These are phyloP conservation scores for Yamadazyma friedrichii DNA, from an alignment of 1,139 yeast genomes.

Conservation along the genomic window DNA sequence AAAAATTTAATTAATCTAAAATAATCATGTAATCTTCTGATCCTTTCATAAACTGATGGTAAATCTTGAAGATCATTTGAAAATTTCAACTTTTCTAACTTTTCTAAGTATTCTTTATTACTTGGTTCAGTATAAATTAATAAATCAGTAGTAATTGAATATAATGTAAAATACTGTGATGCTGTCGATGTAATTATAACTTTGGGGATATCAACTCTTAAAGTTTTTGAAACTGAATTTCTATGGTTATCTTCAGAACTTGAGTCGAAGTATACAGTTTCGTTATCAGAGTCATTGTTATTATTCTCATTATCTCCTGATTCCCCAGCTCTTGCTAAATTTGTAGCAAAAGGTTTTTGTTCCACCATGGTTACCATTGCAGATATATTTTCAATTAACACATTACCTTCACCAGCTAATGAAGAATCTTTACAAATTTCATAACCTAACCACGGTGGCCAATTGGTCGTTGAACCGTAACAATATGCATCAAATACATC, in stretches of 20 bases:
- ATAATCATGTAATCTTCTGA: slow-evolving; percentile 29
- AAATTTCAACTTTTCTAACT: slow-evolving; percentile 40
- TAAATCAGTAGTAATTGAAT: slow-evolving; percentile 33
- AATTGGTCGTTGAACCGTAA: slow-evolving; percentile 37
- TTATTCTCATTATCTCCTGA: slow-evolving; percentile 7
- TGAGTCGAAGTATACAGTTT: slow-evolving; percentile 6
- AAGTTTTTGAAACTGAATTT: slow-evolving; percentile 13
- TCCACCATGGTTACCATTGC: slow-evolving; percentile 36
- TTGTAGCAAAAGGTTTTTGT: slow-evolving; percentile 27
- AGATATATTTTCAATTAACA: slow-evolving; percentile 40
- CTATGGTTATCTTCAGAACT: slow-evolving; percentile 1
- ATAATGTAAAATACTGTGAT: slow-evolving; percentile 41
- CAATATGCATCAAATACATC: slow-evolving; percentile 26
- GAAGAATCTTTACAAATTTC: slow-evolving; percentile 40
- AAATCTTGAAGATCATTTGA: slow-evolving; percentile 45
- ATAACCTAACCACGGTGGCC: slow-evolving; percentile 52
- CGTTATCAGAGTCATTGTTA: slow-evolving; percentile 9
- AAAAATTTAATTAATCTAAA: slow-evolving; percentile 23
- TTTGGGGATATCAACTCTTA: slow-evolving; percentile 42
- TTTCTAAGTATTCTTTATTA: slow-evolving; percentile 33
- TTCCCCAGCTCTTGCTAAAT: slow-evolving; percentile 13
- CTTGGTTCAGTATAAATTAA: slow-evolving; percentile 45
- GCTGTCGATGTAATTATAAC: slow-evolving; percentile 42
- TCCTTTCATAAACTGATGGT: slow-evolving; percentile 26
- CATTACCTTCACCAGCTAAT: slow-evolving; percentile 36